These are phyloP conservation scores for Fomitopsis serialis DNA, from an alignment of 768 basidiomycete species.

Conservation along the genomic window DNA sequence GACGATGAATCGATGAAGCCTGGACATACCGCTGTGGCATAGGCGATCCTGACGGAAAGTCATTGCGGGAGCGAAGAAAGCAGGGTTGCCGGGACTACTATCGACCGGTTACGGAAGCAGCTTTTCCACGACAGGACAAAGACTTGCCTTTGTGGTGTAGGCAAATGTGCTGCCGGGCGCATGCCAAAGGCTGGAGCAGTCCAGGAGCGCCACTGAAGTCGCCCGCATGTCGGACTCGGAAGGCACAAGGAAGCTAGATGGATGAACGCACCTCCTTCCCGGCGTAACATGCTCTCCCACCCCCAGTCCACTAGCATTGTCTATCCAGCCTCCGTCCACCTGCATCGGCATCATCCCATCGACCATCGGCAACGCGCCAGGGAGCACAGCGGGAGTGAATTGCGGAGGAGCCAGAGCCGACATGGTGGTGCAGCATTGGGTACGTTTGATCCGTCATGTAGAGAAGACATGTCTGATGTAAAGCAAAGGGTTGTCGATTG, in stretches of 20 bases:
- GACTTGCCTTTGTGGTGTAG: constrained; percentile 31
- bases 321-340: background rate
- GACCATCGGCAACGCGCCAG: background rate
- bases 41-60: background rate
- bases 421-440: background rate
- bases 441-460: background rate
- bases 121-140: background rate
- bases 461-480: background rate
- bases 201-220: background rate
- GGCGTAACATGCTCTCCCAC: background rate
- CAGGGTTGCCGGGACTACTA: constrained; percentile 1
- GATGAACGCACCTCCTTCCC: background rate
- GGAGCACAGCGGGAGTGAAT: background rate
- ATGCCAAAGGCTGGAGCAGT: constrained; percentile 9
- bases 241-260: background rate
- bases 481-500: background rate
- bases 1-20: background rate
- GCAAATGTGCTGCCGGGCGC: constrained; percentile 19
- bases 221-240: background rate
- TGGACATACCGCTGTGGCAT: background rate
- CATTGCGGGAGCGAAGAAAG: background rate
- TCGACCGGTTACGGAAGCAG: background rate
- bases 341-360: background rate
- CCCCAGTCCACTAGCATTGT: background rate
- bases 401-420: background rate